These are phyloP conservation scores for Saussurea involucrata DNA, from an alignment of 129 eudicot species.

Conservation along the genomic window DNA sequence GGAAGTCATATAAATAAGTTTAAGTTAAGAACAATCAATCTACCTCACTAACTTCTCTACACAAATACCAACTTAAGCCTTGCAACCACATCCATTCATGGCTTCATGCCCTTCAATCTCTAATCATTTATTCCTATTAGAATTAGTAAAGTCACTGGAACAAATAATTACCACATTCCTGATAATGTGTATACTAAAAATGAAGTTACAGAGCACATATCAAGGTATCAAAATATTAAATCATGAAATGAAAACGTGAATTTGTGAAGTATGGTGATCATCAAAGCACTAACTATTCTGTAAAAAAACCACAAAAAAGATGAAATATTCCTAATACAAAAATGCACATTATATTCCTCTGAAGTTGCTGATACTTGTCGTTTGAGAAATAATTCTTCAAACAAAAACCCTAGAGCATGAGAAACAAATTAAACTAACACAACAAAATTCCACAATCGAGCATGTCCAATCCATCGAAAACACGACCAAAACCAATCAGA, in stretches of 20 bases:
- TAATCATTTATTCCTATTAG: neutral
- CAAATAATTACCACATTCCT: slow-evolving; percentile 1
- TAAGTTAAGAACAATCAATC: neutral
- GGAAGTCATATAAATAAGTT: neutral
- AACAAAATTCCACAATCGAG: neutral
- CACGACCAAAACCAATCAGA: neutral
- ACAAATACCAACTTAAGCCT: neutral
- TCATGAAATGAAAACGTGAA: neutral
- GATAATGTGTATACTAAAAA: neutral
- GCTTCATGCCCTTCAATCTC: neutral
- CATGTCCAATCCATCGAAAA: slow-evolving; percentile 1
- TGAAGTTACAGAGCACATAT: slow-evolving; percentile 5
- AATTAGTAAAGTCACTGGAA: neutral
- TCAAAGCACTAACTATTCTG: slow-evolving; percentile 1
- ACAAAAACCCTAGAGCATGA: slow-evolving; percentile 12
- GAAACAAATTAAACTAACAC: neutral
- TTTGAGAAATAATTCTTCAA: neutral
- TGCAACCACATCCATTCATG: neutral
- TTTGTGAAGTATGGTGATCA: neutral
- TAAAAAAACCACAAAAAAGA: neutral
- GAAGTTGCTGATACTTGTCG: neutral
- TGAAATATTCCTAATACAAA: neutral
- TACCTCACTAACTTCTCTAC: neutral
- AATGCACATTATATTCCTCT: neutral
- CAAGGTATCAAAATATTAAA: neutral